These are phyloP conservation scores for Nematocida displodere DNA, from an alignment of 371 early-diverging fungal species.

Conservation along the genomic window DNA sequence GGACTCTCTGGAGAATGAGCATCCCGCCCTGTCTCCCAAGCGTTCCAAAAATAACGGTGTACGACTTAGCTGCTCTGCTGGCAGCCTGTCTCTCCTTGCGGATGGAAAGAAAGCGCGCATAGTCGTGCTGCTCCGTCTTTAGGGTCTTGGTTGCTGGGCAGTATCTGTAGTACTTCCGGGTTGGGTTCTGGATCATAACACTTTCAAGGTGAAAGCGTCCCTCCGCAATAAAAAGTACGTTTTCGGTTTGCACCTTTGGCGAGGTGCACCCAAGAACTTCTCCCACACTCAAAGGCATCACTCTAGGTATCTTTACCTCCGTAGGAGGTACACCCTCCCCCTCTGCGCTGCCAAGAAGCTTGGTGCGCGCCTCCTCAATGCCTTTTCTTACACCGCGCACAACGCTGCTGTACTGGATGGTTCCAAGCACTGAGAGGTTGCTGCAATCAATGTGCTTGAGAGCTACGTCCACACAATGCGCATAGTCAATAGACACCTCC, in stretches of 20 bases:
- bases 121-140: constrained; percentile 83
- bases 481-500: constrained; percentile 86
- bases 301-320: constrained; percentile 70
- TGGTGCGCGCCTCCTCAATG: constrained; percentile 64
- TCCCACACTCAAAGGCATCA: constrained; percentile 86
- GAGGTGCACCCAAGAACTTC: constrained; percentile 98
- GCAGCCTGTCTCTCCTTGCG: constrained; percentile 69
- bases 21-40: constrained; percentile 94
- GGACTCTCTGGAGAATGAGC: constrained; percentile 71
- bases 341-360: constrained; percentile 69
- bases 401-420: constrained; percentile 88
- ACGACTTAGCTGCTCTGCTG: constrained; percentile 67
- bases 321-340: not conserved
- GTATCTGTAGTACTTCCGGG: constrained; percentile 80
- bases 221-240: constrained; percentile 73
- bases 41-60: constrained; percentile 85
- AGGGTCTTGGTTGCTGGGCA: constrained; percentile 87
- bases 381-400: constrained; percentile 68
- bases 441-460: constrained; percentile 10
- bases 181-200: constrained; percentile 94
- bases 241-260: constrained; percentile 71
- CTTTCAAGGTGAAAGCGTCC: constrained; percentile 97
- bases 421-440: constrained; percentile 77
- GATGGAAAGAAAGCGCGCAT: constrained; percentile 76
- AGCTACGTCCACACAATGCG: constrained; percentile 82